Conservation (phyloP, 2,329 filamentous ascomycete species). For the Venturia pyrina region DNA sequence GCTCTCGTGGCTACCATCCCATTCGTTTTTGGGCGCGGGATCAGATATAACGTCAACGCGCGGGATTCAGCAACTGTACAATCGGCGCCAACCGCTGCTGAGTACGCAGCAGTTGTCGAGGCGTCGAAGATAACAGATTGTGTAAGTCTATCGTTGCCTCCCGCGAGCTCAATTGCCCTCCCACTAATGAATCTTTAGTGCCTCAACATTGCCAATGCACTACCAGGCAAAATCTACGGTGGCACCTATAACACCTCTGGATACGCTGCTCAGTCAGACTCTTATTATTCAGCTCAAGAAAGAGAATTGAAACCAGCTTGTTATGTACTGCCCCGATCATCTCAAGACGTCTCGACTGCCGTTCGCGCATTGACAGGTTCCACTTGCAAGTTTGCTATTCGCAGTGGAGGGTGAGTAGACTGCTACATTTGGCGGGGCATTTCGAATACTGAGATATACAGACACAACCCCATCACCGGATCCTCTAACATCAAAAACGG, state of each 20-base stretch:
- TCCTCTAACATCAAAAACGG: constrained; percentile 9
- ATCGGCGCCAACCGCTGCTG: not conserved
- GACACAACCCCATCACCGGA: constrained; percentile 4
- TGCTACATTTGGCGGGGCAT: no score
- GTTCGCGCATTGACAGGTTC: constrained; percentile 13
- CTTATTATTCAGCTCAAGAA: not conserved
- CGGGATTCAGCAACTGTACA: not conserved
- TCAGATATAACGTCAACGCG: not conserved
- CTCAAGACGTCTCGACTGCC: constrained; percentile 7
- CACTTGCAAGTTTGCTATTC: constrained; percentile 17
- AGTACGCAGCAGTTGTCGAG: not conserved
- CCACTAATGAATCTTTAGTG: not conserved
- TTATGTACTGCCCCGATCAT: not conserved
- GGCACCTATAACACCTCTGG: not conserved
- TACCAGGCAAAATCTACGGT: not conserved
- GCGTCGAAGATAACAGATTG: not conserved
- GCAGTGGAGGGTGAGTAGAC: constrained; percentile 15
- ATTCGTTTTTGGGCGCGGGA: not conserved
- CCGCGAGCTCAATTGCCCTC: not conserved
- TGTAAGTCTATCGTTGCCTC: not conserved
- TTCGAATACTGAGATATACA: not conserved
- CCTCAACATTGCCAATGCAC: not conserved
- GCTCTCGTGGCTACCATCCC: not conserved
- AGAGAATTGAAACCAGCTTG: constrained; percentile 8
- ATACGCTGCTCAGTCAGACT: not conserved